Evolutionary conservation across 805 yeast species (phyloP).

Genomic region (Kodamaea laetipori): DNA sequence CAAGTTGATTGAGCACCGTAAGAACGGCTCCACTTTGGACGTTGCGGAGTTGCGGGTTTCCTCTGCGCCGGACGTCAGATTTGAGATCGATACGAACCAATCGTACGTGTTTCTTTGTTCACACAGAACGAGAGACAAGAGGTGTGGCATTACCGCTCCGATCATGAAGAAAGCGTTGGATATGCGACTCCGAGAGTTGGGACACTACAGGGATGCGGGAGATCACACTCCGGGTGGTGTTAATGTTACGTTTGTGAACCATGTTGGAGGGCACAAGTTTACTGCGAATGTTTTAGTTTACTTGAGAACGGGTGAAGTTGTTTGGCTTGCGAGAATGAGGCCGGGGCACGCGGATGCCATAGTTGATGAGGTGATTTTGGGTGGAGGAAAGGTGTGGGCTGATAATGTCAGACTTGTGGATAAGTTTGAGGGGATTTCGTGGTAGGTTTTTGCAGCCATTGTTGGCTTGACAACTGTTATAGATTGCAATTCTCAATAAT

Average conservation of each 20-base stretch:
- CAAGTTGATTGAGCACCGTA: constrained; percentile 31
- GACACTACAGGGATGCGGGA: constrained; percentile 70
- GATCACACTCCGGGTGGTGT: constrained; percentile 80
- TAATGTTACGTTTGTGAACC: constrained; percentile 69
- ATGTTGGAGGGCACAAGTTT: constrained; percentile 95
- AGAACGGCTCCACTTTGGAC: constrained; percentile 9
- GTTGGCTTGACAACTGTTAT: no score
- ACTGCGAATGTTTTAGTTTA: constrained; percentile 88
- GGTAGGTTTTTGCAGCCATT: constrained; percentile 36
- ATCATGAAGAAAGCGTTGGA: constrained; percentile 81
- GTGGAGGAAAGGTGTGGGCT: constrained; percentile 71
- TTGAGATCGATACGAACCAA: constrained; percentile 35
- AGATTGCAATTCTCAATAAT: no score
- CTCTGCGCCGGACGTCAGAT: constrained; percentile 27
- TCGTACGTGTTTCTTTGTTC: constrained; percentile 78
- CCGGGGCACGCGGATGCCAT: constrained; percentile 77
- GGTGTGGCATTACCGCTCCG: constrained; percentile 95
- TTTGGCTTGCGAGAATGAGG: constrained; percentile 86
- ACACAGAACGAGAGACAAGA: constrained; percentile 85
- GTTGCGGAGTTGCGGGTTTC: neutral
- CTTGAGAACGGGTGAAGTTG: constrained; percentile 67
- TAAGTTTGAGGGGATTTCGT: constrained; percentile 53
- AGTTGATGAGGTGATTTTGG: constrained; percentile 71
- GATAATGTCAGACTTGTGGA: constrained; percentile 63
- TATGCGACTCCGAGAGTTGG: constrained; percentile 66